phyloP scores from a whole-genome alignment of 2,329 filamentous ascomycete genomes.

The Fusarium algeriense region DNA sequence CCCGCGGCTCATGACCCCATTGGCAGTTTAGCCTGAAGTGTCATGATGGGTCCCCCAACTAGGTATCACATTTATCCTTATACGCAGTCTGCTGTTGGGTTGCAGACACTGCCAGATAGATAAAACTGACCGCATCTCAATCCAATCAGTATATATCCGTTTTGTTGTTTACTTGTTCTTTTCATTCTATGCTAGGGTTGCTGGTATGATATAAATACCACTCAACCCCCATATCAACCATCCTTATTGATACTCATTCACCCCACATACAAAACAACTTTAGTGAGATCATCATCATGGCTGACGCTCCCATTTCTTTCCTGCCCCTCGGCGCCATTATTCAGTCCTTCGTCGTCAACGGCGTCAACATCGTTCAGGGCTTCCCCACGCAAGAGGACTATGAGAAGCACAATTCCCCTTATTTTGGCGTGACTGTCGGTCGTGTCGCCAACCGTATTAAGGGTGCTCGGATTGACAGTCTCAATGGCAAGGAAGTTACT shows the following conservation, averaged over 20 bases:
- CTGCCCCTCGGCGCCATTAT: constrained; percentile 83
- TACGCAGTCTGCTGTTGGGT: constrained; percentile 2
- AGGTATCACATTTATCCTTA: constrained; percentile 41
- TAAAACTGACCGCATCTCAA: constrained; percentile 36
- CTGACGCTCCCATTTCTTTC: constrained; percentile 70
- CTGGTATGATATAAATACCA: constrained; percentile 20
- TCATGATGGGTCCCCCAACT: constrained; percentile 42
- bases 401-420: constrained; percentile 78
- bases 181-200: not conserved
- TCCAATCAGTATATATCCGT: not conserved
- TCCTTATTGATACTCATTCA: constrained; percentile 7
- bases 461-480: constrained; percentile 73
- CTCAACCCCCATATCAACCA: constrained; percentile 13
- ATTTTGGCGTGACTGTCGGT: constrained; percentile 95
- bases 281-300: constrained; percentile 50
- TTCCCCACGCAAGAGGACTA: constrained; percentile 84
- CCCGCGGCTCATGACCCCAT: constrained; percentile 33
- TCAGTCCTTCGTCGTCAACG: constrained; percentile 82
- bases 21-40: constrained; percentile 46
- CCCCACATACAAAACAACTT: constrained; percentile 1
- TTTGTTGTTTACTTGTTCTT: constrained; percentile 10
- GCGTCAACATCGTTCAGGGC: constrained; percentile 87
- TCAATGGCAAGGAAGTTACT: constrained; percentile 79
- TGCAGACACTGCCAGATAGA: constrained; percentile 20
- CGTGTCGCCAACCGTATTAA: constrained; percentile 85